Evolutionary conservation across 148 eudicot species (phyloP).

Genomic region (Nyssa sinensis): DNA sequence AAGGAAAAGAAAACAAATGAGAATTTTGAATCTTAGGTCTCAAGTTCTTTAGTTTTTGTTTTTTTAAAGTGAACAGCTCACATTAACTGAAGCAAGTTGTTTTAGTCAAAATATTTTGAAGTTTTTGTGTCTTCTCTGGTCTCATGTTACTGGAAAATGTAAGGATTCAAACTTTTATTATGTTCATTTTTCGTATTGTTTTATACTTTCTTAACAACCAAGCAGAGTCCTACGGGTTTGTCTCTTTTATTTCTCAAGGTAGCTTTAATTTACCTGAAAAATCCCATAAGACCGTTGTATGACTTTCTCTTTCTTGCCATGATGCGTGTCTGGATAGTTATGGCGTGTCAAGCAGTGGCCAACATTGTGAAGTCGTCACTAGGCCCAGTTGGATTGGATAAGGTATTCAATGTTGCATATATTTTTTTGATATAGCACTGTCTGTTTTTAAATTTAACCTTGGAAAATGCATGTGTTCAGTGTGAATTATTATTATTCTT

Average conservation of each 20-base stretch:
- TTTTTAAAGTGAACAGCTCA: neutral
- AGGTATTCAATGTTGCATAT: constrained; percentile 46
- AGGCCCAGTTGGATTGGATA: constrained; percentile 97
- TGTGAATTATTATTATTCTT: no score
- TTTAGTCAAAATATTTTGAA: neutral
- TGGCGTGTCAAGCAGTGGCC: constrained; percentile 89
- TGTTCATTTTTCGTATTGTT: neutral
- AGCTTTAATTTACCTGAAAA: neutral
- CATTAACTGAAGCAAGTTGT: neutral
- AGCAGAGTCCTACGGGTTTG: neutral
- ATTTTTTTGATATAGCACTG: neutral
- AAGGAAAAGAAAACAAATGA: neutral
- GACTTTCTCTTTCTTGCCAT: neutral
- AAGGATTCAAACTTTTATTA: no score
- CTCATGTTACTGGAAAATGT: no score
- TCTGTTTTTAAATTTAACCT: neutral
- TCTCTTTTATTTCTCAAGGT: neutral
- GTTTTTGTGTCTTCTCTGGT: neutral
- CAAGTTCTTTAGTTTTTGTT: neutral
- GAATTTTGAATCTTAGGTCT: neutral
- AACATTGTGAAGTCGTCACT: constrained; percentile 95
- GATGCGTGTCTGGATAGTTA: constrained; percentile 40
- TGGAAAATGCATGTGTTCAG: neutral
- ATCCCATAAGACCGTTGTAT: neutral
- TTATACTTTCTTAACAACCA: neutral